phyloP scores from a whole-genome alignment of 1,139 yeast species.

The Blastobotrys serpentis region DNA sequence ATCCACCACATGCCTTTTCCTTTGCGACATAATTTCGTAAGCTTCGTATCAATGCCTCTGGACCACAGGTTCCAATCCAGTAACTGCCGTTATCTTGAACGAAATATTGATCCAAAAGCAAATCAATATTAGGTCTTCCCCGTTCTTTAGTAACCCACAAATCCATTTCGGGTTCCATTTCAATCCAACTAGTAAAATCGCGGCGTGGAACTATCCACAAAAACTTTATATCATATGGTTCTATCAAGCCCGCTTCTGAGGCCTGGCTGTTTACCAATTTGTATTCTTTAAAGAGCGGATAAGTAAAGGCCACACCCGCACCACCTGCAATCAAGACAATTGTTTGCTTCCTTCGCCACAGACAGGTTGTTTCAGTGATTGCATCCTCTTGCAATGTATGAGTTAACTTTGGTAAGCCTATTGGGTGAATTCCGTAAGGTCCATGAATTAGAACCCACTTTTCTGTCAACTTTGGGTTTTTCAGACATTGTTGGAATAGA shows the following conservation, averaged over 20 bases:
- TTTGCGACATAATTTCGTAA: constrained; percentile 28
- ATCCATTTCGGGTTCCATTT: constrained; percentile 12
- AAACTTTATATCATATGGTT: constrained; percentile 23
- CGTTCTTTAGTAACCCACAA: constrained; percentile 20
- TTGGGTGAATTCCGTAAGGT: constrained; percentile 30
- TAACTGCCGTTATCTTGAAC: constrained; percentile 14
- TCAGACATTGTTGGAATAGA: constrained; percentile 19
- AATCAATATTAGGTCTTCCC: constrained; percentile 26
- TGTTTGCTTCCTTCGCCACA: constrained; percentile 10
- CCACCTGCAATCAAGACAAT: constrained; percentile 33
- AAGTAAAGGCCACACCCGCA: constrained; percentile 35
- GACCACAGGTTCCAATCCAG: constrained; percentile 34
- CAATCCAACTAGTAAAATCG: constrained; percentile 17
- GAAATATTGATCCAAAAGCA: constrained; percentile 25
- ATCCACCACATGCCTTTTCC: constrained; percentile 22
- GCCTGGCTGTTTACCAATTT: constrained; percentile 15
- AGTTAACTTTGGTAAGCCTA: constrained; percentile 16
- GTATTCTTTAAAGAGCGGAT: constrained; percentile 30
- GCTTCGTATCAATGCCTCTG: constrained; percentile 26
- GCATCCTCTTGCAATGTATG: background rate
- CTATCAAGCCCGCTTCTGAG: background rate
- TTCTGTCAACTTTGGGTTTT: constrained; percentile 5
- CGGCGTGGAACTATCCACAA: constrained; percentile 31
- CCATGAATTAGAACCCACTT: constrained; percentile 32
- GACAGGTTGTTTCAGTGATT: constrained; percentile 2